phyloP scores from a whole-genome alignment of 108 stramenopile genomes.

The Licmophora abbreviata region DNA sequence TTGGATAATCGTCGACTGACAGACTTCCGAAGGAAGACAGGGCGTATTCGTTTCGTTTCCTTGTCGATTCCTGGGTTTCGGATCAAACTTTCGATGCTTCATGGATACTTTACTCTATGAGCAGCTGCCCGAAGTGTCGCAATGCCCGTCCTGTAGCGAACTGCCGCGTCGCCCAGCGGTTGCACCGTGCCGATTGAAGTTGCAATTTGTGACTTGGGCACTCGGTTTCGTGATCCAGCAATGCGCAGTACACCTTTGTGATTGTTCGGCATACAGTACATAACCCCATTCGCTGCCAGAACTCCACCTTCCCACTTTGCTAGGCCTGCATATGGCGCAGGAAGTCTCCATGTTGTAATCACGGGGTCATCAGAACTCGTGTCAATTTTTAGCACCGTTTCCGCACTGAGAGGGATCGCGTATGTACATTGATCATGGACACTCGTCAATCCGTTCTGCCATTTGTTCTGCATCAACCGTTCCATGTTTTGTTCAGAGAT shows the following conservation, averaged over 20 bases:
- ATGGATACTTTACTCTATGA: conserved; percentile 69
- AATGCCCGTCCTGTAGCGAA: conserved; percentile 56
- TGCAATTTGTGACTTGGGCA: not conserved
- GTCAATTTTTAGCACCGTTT: conserved; percentile 36
- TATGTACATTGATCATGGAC: conserved; percentile 55
- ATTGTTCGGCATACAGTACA: conserved; percentile 64
- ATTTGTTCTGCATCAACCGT: conserved; percentile 66
- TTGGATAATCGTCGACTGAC: conserved; percentile 32
- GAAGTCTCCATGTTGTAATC: conserved; percentile 62
- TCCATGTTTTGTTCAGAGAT: conserved; percentile 41
- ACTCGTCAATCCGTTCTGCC: conserved; percentile 15
- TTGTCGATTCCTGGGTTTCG: conserved; percentile 40
- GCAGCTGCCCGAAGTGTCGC: conserved; percentile 73
- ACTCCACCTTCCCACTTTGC: conserved; percentile 73
- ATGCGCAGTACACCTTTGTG: conserved; percentile 5
- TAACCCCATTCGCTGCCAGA: conserved; percentile 37
- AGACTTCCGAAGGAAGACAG: conserved; percentile 46
- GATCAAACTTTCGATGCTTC: conserved; percentile 58
- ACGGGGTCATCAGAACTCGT: conserved; percentile 17
- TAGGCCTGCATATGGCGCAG: conserved; percentile 30
- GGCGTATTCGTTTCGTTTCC: conserved; percentile 51
- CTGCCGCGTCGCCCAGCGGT: not conserved
- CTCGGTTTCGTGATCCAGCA: not conserved
- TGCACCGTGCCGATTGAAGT: not conserved
- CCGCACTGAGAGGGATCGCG: conserved; percentile 46